phyloP scores from a whole-genome alignment of 768 basidiomycete genomes.

The Mycena polygramma region DNA sequence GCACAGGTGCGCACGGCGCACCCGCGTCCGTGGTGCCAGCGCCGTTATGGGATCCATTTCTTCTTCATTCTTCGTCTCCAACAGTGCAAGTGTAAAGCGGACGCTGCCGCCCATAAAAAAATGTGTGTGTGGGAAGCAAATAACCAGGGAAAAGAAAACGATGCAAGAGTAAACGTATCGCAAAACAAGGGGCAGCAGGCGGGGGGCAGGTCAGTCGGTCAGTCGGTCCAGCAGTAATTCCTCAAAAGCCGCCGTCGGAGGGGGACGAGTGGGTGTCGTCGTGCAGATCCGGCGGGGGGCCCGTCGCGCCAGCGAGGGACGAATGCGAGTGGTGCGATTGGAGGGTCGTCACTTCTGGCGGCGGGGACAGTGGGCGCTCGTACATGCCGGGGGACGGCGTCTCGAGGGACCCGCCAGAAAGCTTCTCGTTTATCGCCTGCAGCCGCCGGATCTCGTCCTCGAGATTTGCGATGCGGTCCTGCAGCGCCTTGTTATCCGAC shows the following conservation, averaged over 20 bases:
- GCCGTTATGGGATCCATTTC: slow-evolving; percentile 20
- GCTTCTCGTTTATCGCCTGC: slow-evolving; percentile 85
- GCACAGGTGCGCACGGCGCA: slow-evolving; percentile 12
- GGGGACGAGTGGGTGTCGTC: slow-evolving; percentile 50
- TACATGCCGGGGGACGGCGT: slow-evolving; percentile 69
- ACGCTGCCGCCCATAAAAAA: slow-evolving; percentile 27
- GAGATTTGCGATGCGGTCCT: slow-evolving; percentile 72
- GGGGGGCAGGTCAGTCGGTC: not conserved
- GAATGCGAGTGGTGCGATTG: slow-evolving; percentile 57
- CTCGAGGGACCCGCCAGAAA: slow-evolving; percentile 72
- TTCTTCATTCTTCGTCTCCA: slow-evolving; percentile 6
- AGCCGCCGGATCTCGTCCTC: slow-evolving; percentile 81
- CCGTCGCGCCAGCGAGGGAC: slow-evolving; percentile 34
- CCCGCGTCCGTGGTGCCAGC: not conserved
- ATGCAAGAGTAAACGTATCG: slow-evolving; percentile 45
- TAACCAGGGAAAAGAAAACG: slow-evolving; percentile 41
- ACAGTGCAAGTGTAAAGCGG: slow-evolving; percentile 14
- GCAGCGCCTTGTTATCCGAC: slow-evolving; percentile 78
- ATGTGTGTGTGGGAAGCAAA: slow-evolving; percentile 45
- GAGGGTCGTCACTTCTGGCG: slow-evolving; percentile 65
- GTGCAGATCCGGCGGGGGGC: slow-evolving; percentile 57
- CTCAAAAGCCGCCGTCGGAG: slow-evolving; percentile 63
- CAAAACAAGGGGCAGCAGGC: slow-evolving; percentile 46
- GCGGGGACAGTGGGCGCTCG: slow-evolving; percentile 72
- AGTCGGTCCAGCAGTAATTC: not conserved